These are phyloP conservation scores for Blastocystis sp. DNA, from an alignment of 352 stramenopile genomes.

Conservation along the genomic window DNA sequence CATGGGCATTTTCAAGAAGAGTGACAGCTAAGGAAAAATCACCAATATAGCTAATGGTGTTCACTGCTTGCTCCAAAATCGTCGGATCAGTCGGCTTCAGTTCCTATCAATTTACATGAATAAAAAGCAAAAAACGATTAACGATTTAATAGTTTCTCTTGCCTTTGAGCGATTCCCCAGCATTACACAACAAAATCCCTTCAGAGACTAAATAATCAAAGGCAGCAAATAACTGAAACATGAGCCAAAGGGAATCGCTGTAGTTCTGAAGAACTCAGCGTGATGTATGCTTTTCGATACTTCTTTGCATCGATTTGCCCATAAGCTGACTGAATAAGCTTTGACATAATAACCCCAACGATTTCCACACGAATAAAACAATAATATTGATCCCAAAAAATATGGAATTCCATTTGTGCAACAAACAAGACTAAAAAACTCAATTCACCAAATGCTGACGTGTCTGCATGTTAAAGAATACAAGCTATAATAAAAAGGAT, in stretches of 20 bases:
- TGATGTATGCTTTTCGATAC: conserved; percentile 23
- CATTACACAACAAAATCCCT: not conserved
- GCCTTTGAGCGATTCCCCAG: conserved; percentile 2
- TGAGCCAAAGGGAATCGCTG: conserved; percentile 1
- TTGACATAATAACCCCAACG: not conserved
- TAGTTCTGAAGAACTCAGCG: conserved; percentile 20
- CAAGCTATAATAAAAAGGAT: not conserved
- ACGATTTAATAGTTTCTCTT: not conserved
- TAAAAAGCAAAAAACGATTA: not conserved
- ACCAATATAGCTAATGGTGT: not conserved
- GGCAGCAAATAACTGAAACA: not conserved
- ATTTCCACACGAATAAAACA: not conserved
- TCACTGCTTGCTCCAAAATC: conserved; percentile 15
- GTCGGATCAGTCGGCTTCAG: not conserved
- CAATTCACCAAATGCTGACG: not conserved
- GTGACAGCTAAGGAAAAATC: conserved; percentile 13
- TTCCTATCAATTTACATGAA: not conserved
- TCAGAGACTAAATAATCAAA: not conserved
- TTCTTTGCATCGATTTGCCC: conserved; percentile 7
- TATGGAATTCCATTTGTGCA: not conserved
- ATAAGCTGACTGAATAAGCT: conserved; percentile 45
- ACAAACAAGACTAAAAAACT: not conserved
- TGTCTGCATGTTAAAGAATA: not conserved
- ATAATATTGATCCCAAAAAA: not conserved
- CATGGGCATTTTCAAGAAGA: not conserved